phyloP scores from a whole-genome alignment of 2,329 filamentous ascomycete genomes.

The Cladosporium cucumerinum region DNA sequence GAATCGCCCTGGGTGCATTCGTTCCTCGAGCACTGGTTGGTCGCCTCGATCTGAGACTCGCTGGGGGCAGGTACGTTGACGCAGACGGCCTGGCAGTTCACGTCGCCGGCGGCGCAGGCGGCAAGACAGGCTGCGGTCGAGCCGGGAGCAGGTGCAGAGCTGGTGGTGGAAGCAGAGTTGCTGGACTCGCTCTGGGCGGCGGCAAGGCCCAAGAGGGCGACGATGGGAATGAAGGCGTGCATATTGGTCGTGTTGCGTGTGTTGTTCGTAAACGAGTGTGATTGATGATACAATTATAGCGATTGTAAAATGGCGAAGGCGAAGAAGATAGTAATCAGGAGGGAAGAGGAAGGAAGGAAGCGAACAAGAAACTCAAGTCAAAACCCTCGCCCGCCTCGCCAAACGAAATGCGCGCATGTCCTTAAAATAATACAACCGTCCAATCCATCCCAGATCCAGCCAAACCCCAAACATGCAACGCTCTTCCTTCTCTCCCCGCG shows the following conservation, averaged over 20 bases:
- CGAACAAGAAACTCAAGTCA: not conserved
- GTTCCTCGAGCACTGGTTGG: constrained; percentile 50
- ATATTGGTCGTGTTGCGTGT: constrained; percentile 31
- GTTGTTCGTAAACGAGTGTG: constrained; percentile 8
- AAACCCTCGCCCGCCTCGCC: not conserved
- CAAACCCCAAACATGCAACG: constrained; percentile 11
- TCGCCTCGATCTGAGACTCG: constrained; percentile 48
- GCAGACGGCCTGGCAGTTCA: constrained; percentile 53
- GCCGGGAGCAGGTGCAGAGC: not conserved
- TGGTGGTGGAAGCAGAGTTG: constrained; percentile 18
- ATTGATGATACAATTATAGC: not conserved
- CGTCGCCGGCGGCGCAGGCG: constrained; percentile 42
- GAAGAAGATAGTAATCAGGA: not conserved
- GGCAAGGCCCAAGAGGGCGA: constrained; percentile 45
- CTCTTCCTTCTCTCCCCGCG: not conserved
- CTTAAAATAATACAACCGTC: constrained; percentile 8
- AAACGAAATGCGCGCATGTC: constrained; percentile 4
- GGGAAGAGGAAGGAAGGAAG: not conserved
- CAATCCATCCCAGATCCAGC: constrained; percentile 1
- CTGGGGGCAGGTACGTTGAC: constrained; percentile 52
- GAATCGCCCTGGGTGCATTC: constrained; percentile 53
- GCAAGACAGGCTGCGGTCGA: constrained; percentile 31
- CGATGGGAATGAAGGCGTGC: constrained; percentile 46
- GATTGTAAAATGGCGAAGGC: not conserved
- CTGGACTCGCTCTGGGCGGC: constrained; percentile 35